Conservation (phyloP, 768 basidiomycete species). For the Lyophyllum atratum region DNA sequence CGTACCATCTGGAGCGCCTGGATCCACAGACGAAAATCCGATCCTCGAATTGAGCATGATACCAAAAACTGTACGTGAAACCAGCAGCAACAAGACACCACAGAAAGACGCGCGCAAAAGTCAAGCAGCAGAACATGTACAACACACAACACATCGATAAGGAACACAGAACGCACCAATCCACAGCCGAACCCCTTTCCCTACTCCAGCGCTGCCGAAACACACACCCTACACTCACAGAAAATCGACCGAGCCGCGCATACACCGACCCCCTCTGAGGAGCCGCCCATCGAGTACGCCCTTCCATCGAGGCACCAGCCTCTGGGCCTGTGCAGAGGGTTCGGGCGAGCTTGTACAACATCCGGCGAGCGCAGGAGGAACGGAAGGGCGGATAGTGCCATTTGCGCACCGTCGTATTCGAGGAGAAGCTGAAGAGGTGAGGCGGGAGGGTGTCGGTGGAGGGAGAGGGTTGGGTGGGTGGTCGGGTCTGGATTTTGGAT, state of each 20-base stretch:
- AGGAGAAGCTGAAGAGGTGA: background rate
- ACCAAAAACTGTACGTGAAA: too few relatives aligned
- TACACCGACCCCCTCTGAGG: background rate
- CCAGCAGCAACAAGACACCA: too few relatives aligned
- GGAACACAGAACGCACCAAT: too few relatives aligned
- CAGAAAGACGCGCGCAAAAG: too few relatives aligned
- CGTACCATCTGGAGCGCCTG: too few relatives aligned
- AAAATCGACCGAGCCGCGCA: background rate
- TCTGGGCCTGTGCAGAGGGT: background rate
- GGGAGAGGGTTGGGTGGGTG: background rate
- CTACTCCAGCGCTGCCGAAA: too few relatives aligned
- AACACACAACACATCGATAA: too few relatives aligned
- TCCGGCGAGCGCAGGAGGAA: conserved; percentile 14
- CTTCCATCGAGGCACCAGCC: background rate
- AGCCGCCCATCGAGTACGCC: background rate
- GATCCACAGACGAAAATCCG: too few relatives aligned
- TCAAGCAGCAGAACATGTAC: too few relatives aligned
- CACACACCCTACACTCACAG: background rate
- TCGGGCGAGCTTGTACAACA: background rate
- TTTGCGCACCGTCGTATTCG: background rate
- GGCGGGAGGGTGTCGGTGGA: background rate
- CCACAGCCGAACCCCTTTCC: too few relatives aligned
- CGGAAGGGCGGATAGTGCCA: conserved; percentile 15
- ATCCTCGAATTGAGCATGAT: too few relatives aligned
- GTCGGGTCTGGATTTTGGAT: background rate